Evolutionary conservation across 2,329 filamentous ascomycete genomes (phyloP).

Genomic region (Colletotrichum sublineola): DNA sequence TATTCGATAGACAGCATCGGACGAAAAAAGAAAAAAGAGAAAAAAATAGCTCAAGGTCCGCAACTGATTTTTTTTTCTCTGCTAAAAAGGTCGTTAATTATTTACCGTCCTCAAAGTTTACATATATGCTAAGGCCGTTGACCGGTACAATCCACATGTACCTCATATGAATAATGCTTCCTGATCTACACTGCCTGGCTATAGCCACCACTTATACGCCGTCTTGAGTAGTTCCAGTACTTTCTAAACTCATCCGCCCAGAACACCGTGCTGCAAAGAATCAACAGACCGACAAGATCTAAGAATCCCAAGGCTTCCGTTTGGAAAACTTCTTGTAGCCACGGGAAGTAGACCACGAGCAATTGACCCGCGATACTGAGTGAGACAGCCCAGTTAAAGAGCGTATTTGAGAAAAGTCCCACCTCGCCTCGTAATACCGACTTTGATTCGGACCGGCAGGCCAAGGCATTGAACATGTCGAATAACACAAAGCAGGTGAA

Average conservation of each 20-base stretch:
- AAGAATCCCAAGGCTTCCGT: slow-evolving; percentile 84
- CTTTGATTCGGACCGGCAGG: slow-evolving; percentile 92
- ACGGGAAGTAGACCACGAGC: slow-evolving; percentile 94
- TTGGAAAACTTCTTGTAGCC: slow-evolving; percentile 94
- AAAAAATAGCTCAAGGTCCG: background rate
- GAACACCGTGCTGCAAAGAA: slow-evolving; percentile 90
- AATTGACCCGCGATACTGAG: slow-evolving; percentile 88
- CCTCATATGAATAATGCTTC: slow-evolving; percentile 20
- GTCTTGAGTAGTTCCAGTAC: slow-evolving; percentile 74
- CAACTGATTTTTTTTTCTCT: slow-evolving; percentile 7
- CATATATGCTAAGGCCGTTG: slow-evolving; percentile 32
- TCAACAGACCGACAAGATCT: slow-evolving; percentile 80
- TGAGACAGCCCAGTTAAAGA: slow-evolving; percentile 97
- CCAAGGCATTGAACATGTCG: slow-evolving; percentile 99
- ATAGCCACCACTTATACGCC: slow-evolving; percentile 71
- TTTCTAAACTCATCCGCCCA: slow-evolving; percentile 95
- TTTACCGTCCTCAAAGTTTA: slow-evolving; percentile 36
- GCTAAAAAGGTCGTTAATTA: slow-evolving; percentile 31
- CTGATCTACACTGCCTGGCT: slow-evolving; percentile 71
- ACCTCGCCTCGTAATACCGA: slow-evolving; percentile 90
- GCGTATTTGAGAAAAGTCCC: slow-evolving; percentile 84
- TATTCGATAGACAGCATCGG: slow-evolving; percentile 1
- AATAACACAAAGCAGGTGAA: slow-evolving; percentile 99
- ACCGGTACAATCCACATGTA: slow-evolving; percentile 25
- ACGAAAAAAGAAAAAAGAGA: background rate